These are phyloP conservation scores for Teratosphaeria epicoccoides DNA, from an alignment of 2,329 filamentous ascomycete species.

Conservation along the genomic window DNA sequence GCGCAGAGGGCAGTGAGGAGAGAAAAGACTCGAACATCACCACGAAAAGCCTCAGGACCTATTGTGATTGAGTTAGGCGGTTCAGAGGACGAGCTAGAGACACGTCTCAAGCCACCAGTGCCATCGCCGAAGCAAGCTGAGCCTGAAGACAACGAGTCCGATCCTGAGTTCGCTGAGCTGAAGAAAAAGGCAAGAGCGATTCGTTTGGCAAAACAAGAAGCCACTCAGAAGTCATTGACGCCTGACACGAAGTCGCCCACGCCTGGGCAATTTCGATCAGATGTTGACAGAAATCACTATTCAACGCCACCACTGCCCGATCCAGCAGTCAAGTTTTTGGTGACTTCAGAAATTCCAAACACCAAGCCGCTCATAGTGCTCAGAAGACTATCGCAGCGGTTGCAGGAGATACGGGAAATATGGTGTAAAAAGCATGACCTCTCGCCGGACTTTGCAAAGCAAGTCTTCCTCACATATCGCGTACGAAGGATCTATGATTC, in stretches of 20 bases:
- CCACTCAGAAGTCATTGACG: conserved; percentile 9
- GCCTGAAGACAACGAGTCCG: conserved; percentile 25
- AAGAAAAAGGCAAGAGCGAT: conserved; percentile 33
- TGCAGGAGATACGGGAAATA: conserved; percentile 55
- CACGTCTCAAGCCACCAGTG: background rate
- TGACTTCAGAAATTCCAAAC: conserved; percentile 55
- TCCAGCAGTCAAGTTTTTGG: conserved; percentile 51
- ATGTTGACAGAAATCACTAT: background rate
- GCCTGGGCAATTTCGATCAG: conserved; percentile 5
- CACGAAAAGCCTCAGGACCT: background rate
- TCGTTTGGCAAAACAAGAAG: conserved; percentile 15
- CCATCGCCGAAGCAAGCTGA: background rate
- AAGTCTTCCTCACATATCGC: conserved; percentile 71
- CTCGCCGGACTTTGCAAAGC: conserved; percentile 37
- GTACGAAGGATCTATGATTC: conserved; percentile 60
- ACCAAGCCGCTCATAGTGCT: conserved; percentile 53
- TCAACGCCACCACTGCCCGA: conserved; percentile 29
- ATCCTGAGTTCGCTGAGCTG: conserved; percentile 35
- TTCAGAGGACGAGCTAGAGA: conserved; percentile 13
- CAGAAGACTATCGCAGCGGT: conserved; percentile 54
- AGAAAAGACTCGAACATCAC: background rate
- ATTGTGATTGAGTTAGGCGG: conserved; percentile 7
- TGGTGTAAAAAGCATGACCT: conserved; percentile 59
- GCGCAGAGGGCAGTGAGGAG: conserved; percentile 5
- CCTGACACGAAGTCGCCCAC: conserved; percentile 5